Percentiles rank a stretch among this genome's conserved stretches.
Conservation (phyloP, 2,329 filamentous ascomycete species). For the Alternaria viburni region DNA sequence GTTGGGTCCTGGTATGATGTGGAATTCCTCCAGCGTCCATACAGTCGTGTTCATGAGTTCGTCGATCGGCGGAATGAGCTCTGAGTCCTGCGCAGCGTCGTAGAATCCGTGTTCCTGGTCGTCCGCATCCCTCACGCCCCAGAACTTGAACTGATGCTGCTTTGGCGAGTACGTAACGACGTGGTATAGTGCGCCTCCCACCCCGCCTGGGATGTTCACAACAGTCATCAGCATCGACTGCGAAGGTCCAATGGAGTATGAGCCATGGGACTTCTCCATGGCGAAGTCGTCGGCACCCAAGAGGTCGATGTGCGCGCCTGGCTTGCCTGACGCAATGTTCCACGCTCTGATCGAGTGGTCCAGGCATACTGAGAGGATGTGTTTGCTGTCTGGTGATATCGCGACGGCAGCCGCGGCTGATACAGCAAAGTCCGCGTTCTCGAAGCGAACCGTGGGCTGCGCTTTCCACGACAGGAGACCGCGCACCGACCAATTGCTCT, state of each 20-base stretch:
- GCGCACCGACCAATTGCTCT: slow-evolving; percentile 70
- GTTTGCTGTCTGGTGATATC: slow-evolving; percentile 57
- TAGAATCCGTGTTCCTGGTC: slow-evolving; percentile 65
- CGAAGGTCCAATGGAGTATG: slow-evolving; percentile 78
- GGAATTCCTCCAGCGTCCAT: slow-evolving; percentile 58
- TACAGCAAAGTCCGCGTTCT: slow-evolving; percentile 66
- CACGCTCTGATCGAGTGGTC: slow-evolving; percentile 90
- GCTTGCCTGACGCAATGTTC: slow-evolving; percentile 82
- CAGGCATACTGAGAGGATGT: slow-evolving; percentile 79
- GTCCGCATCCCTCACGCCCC: slow-evolving; percentile 73
- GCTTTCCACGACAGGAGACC: slow-evolving; percentile 72
- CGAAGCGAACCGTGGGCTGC: slow-evolving; percentile 68
- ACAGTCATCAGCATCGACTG: slow-evolving; percentile 79
- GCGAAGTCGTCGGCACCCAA: slow-evolving; percentile 65
- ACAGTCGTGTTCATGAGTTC: slow-evolving; percentile 59
- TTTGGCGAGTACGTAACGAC: slow-evolving; percentile 88
- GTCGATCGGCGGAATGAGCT: slow-evolving; percentile 68
- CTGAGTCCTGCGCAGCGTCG: slow-evolving; percentile 70
- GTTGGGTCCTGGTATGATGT: slow-evolving; percentile 46
- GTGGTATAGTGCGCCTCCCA: slow-evolving; percentile 60
- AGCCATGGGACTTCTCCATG: slow-evolving; percentile 68
- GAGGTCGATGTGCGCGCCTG: slow-evolving; percentile 79
- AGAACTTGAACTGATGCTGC: slow-evolving; percentile 93
- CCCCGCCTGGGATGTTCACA: slow-evolving; percentile 62
- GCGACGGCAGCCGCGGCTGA: slow-evolving; percentile 69